phyloP scores from a whole-genome alignment of 164 flowering plant species.

The Chloranthus sessilifolius region DNA sequence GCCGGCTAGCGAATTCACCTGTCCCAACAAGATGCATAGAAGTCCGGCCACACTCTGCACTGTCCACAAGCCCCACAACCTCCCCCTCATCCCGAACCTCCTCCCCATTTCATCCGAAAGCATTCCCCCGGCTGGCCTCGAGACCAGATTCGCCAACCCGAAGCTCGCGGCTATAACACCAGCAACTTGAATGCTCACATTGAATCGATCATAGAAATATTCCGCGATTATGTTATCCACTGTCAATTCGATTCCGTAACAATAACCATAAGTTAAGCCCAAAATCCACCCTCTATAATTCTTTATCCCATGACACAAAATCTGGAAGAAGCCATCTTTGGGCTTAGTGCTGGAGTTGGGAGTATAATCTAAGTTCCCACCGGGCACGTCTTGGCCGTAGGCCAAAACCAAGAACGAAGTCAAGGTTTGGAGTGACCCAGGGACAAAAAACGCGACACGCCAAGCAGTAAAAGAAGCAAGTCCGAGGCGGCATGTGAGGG shows the following conservation, averaged over 20 bases:
- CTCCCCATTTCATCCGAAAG: conserved; percentile 57
- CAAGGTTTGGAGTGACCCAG: conserved; percentile 57
- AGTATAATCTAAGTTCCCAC: conserved; percentile 49
- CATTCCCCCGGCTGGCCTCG: conserved; percentile 68
- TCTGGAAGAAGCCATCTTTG: conserved; percentile 42
- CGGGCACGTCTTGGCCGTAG: conserved; percentile 77
- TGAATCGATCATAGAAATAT: conserved; percentile 71
- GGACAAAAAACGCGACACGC: conserved; percentile 76
- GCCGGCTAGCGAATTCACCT: conserved; percentile 11
- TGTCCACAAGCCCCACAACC: conserved; percentile 74
- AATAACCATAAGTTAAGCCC: conserved; percentile 72
- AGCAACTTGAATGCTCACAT: conserved; percentile 68
- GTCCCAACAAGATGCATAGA: conserved; percentile 58
- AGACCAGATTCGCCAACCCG: conserved; percentile 65
- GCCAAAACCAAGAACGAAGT: conserved; percentile 47
- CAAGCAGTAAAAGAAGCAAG: conserved; percentile 66
- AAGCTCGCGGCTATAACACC: conserved; percentile 80
- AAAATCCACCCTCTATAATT: conserved; percentile 87
- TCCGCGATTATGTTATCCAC: conserved; percentile 81
- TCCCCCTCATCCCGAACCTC: conserved; percentile 79
- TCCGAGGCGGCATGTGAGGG: conserved; percentile 33
- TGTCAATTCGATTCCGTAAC: conserved; percentile 81
- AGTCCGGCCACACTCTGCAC: conserved; percentile 69
- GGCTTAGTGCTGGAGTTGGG: conserved; percentile 53
- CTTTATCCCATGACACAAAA: conserved; percentile 47